Conservation (phyloP, 2,329 filamentous ascomycete genomes). For the Whalleya microplaca region DNA sequence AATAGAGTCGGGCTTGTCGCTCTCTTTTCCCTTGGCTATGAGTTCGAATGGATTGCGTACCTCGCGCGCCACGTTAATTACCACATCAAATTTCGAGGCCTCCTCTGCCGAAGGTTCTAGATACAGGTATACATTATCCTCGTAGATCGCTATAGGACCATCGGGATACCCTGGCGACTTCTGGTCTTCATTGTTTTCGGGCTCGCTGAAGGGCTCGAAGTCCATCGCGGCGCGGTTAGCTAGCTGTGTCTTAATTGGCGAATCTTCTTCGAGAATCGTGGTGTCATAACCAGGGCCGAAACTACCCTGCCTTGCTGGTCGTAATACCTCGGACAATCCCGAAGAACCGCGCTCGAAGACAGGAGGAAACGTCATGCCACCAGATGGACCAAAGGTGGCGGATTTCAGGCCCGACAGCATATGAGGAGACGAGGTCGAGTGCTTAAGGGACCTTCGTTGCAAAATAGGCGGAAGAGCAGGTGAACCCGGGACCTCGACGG, state of each 20-base stretch:
- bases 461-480: conserved; percentile 61
- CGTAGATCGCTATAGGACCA: conserved; percentile 81
- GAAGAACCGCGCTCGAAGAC: conserved; percentile 63
- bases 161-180: conserved; percentile 83
- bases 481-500: conserved; percentile 59
- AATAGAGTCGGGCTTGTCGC: conserved; percentile 34
- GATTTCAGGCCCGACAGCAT: conserved; percentile 65
- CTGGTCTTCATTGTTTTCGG: conserved; percentile 75
- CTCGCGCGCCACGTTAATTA: conserved; percentile 84
- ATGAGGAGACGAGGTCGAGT: conserved; percentile 69
- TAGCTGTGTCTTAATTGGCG: conserved; percentile 63
- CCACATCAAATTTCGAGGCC: conserved; percentile 76
- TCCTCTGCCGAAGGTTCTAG: conserved; percentile 79
- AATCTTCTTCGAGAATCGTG: conserved; percentile 58
- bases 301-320: conserved; percentile 51
- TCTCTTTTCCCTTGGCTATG: conserved; percentile 27
- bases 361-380: conserved; percentile 67
- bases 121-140: conserved; percentile 77
- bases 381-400: conserved; percentile 61
- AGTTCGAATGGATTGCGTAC: conserved; percentile 73
- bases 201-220: conserved; percentile 65
- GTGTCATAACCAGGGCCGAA: conserved; percentile 40
- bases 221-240: conserved; percentile 63
- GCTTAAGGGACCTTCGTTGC: conserved; percentile 66
- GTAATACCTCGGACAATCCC: conserved; percentile 61